Conservation (phyloP, 2,329 filamentous ascomycete genomes). For the Fusarium drepaniforme region DNA sequence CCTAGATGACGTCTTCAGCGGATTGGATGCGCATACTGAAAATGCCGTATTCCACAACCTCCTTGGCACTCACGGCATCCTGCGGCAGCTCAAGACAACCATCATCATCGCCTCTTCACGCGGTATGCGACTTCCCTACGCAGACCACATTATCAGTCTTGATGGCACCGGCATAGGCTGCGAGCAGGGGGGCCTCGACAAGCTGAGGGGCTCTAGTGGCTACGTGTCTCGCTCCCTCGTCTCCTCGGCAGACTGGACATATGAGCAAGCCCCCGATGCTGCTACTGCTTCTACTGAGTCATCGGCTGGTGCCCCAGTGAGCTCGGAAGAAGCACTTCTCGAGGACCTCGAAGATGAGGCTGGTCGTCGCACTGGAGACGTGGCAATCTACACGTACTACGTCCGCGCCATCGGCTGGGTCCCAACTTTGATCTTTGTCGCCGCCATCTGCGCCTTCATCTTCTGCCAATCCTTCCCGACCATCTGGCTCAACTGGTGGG, state of each 20-base stretch:
- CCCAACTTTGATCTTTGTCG: constrained; percentile 31
- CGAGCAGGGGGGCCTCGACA: constrained; percentile 25
- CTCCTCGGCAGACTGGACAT: not conserved
- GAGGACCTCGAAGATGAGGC: constrained; percentile 14
- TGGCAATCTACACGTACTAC: constrained; percentile 43
- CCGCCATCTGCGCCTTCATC: constrained; percentile 40
- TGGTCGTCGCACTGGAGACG: constrained; percentile 34
- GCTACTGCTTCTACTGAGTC: not conserved
- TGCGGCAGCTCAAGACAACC: constrained; percentile 26
- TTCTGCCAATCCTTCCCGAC: constrained; percentile 44
- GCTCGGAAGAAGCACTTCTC: not conserved
- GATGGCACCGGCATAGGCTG: constrained; percentile 12
- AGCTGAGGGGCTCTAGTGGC: constrained; percentile 7
- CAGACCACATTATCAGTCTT: constrained; percentile 30
- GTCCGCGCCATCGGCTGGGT: constrained; percentile 43
- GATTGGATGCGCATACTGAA: constrained; percentile 46
- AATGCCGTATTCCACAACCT: constrained; percentile 40
- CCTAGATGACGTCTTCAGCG: constrained; percentile 50
- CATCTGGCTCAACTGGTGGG: constrained; percentile 46
- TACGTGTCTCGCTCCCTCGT: constrained; percentile 22
- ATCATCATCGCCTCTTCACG: constrained; percentile 28
- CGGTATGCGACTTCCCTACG: constrained; percentile 25
- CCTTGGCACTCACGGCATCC: constrained; percentile 38
- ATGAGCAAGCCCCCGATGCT: not conserved
- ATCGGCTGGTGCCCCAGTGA: not conserved